Base-by-base conservation (phyloP, 176 grass and related monocot species). In the Areca catechu region DNA sequence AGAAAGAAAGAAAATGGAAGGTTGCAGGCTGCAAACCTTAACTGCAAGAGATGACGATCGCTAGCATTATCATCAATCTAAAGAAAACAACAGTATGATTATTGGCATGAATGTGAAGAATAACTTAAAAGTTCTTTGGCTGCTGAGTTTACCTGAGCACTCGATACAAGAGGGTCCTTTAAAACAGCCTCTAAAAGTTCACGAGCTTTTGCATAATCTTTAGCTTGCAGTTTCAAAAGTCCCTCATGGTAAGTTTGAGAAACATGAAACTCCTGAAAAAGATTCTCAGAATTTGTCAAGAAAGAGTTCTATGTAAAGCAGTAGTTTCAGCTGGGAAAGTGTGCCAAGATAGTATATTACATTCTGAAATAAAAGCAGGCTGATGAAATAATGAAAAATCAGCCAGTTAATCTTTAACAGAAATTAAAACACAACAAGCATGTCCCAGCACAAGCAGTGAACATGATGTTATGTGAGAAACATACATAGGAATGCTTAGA, bases 231-330 rank as follows among this genome's bases (percentile, higher is more conserved):
- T 37, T 88, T 97, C 37, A 88, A 65, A 60, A 91, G 92, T 2
- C 83, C 92, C 19, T 97, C 86, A 4, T 97, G 86, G 69, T 97
- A 97, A 56, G 86, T 97, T 61, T 97, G 80, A 68, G 86, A 90
- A 75, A 97, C 83, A 55, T 79, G 74, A 67, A 86, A 97, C 63
- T 97, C 86, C 92, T 88, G 74, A 62, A 65, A 81, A 57, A 14
- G 34, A 43, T 43, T 3, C 34, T 43, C 34, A 43, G 34, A 43
- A 43, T 43, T 43, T 43, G 34, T 43, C 10, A 12, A 43, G 34
- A 43, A 43, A 43, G 34, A 43, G 34, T 43, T 12, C 34, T 10
- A 43, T 43, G 5, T 43, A 43, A 43, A 9, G 9, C 34, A 12
- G 34, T 12, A 43, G 9, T 43, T 14, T 43, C 34, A 12, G 34